Base-by-base conservation (phyloP, 108 stramenopile genomes). In the Pseudonitzschia multiseries region DNA sequence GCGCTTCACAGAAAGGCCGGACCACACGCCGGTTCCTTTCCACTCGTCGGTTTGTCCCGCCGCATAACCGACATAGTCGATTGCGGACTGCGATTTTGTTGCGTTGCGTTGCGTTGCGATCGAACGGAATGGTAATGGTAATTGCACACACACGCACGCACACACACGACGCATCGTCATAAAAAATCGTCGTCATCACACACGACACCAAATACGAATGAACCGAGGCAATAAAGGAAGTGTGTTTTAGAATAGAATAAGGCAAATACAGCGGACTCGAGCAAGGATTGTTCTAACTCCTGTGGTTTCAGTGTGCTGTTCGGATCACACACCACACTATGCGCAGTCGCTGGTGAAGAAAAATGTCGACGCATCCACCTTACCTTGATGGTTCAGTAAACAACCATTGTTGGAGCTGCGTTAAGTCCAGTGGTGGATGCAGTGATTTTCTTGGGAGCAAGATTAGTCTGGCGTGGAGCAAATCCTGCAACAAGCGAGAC, bases 321-420 rank as follows among this genome's bases (percentile, higher is more conserved):
- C n/a, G n/a, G n/a, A n/a, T n/a, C n/a, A n/a, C n/a, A n/a, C n/a
- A n/a, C n/a, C n/a, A n/a, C n/a, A n/a, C n/a, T n/a, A n/a, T n/a
- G n/a, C n/a, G n/a, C n/a, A n/a, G n/a, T 18, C n/a, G 54, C 2
- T 24, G 9, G 24, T 56, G 4, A 26, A 56, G 26, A 56, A 56
- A 12, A 21, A 56, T 56, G 4, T 56, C 21, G 54, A 51, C n/a
- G 6, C 40, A n/a, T 36, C 28, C n/a, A 59, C 27, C 77, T 14
- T 62, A 79, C 73, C 83, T 94, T 94, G 32, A 94, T 94, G 87
- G 93, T 72, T 94, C 93, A 94, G 89, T 87, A 92, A 73, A 94
- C 81, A 1, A 94, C 89, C 90, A 91, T 90, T 33, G 87, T 87
- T 27, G 87, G 87, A 29, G 89, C 80, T 63, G 83, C 85, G 33